A percentile compares a stretch with the other conserved stretches of the same genome.
Conservation (phyloP, 176 grass and related monocot species). For the Carex myosuroides region DNA sequence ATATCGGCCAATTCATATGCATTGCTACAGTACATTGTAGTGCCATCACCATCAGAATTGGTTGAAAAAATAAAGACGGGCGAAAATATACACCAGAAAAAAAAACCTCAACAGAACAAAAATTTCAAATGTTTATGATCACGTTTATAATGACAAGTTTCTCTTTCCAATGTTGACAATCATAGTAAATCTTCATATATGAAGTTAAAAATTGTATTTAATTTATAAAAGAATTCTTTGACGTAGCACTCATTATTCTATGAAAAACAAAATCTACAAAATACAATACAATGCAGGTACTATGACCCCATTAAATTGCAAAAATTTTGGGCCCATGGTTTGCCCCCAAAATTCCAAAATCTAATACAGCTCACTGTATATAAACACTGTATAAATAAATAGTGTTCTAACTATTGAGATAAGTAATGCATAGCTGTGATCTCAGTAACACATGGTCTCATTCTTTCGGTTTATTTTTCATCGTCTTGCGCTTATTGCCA, state of each 20-base stretch:
- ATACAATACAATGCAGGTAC: neutral
- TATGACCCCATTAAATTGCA: slow-evolving; percentile 8
- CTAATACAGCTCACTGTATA: slow-evolving; percentile 6
- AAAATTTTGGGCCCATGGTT: slow-evolving; percentile 5
- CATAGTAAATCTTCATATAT: neutral
- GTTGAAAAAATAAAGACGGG: too few relatives aligned
- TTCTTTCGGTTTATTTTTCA: slow-evolving; percentile 73
- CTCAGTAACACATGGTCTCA: slow-evolving; percentile 29
- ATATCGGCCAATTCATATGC: too few relatives aligned
- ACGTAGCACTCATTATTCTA: neutral
- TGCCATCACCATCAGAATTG: too few relatives aligned
- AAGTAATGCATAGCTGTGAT: neutral
- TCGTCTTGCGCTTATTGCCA: slow-evolving; percentile 92
- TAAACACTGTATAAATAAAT: slow-evolving; percentile 30
- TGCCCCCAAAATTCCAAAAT: neutral
- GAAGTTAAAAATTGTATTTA: neutral
- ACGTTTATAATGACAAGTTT: neutral
- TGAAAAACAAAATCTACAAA: neutral
- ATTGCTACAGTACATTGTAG: too few relatives aligned
- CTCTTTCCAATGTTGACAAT: neutral
- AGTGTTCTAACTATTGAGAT: slow-evolving; percentile 4
- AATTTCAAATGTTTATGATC: too few relatives aligned
- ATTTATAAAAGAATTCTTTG: neutral
- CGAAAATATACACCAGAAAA: too few relatives aligned
- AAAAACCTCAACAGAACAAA: too few relatives aligned